Base-by-base conservation (phyloP, 1,284 basidiomycete genomes). In the Trametes pubescens region DNA sequence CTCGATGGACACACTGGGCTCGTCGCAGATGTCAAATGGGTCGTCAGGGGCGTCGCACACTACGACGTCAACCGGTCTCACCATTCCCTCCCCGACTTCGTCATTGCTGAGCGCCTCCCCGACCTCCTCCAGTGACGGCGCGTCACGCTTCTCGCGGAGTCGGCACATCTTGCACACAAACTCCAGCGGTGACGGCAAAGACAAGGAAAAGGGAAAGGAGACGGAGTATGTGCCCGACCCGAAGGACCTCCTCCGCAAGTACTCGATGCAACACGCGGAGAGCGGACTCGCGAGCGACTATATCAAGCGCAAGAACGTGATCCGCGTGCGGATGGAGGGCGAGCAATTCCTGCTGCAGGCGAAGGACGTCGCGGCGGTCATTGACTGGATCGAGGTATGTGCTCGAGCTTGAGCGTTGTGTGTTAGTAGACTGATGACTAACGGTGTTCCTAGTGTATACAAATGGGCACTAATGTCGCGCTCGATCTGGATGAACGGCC, bases 341-440 rank as follows among this genome's bases (percentile, higher is more conserved):
- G 94, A 99, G 81, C 97, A 99, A 80, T 99, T 99, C 78, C 81
- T 99, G 74, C 75, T 99, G 67, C 98, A 99, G 79, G 94, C 94
- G 2, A 88, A 86, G 58, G 92, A 94, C 75, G 91, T 96, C 51
- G 84, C 88, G 40, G 88, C 90, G 51, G 95, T 98, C 10, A 94
- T 99, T 49, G 89, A 94, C 69, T 97, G 96, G 95, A 97, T 99
- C 71, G 97, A 99, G 89, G 96, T 93, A 70, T 57, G 81, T 51
- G 35, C 11, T 58, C 67, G 34, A 51, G 38, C 43, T 48, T 35
- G 18, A 5, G 22, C 26, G 38, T 40, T 14, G 34, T 22, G 22
- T 11, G 26, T 35, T 24, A 34, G 46, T 38, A 18, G 35, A 26
- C 46, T 57, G 16, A 57, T 26, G 14, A 18, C 16, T 7, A 9